Conservation (phyloP, 352 stramenopile genomes). For the Phytophthora megakarya region DNA sequence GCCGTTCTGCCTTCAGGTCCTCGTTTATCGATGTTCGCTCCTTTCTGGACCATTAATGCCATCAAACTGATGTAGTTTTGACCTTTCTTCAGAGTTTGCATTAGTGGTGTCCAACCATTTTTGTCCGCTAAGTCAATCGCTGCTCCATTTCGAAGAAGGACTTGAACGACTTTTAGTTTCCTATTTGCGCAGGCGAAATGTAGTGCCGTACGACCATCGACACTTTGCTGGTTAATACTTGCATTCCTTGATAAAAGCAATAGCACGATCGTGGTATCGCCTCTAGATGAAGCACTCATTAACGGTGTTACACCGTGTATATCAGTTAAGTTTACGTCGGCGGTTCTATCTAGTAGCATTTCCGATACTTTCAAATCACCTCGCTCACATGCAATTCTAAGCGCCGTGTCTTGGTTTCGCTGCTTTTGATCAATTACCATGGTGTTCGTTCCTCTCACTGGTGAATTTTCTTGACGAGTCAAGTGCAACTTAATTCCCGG, state of each 20-base stretch:
- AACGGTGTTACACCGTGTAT: constrained; percentile 23
- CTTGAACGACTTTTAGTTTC: constrained; percentile 13
- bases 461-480: too few relatives aligned
- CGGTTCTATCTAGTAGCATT: constrained; percentile 34
- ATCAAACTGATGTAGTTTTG: too few relatives aligned
- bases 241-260: constrained; percentile 30
- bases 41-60: too few relatives aligned
- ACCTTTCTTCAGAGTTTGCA: constrained; percentile 7
- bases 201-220: constrained; percentile 25
- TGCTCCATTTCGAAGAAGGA: constrained; percentile 25
- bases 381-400: too few relatives aligned
- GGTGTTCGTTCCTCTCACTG: too few relatives aligned
- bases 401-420: too few relatives aligned
- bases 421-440: too few relatives aligned
- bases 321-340: constrained; percentile 23
- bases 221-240: constrained; percentile 21
- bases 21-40: constrained; percentile 18
- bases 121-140: constrained; percentile 27
- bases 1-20: constrained; percentile 20
- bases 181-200: constrained; percentile 26
- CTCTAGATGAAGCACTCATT: constrained; percentile 19
- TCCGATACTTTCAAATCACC: too few relatives aligned
- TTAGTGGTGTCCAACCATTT: constrained; percentile 36
- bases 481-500: too few relatives aligned
- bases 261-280: constrained; percentile 18